Evolutionary conservation across 1,139 yeast species (phyloP).

Genomic region (Candida labiduridarum): DNA sequence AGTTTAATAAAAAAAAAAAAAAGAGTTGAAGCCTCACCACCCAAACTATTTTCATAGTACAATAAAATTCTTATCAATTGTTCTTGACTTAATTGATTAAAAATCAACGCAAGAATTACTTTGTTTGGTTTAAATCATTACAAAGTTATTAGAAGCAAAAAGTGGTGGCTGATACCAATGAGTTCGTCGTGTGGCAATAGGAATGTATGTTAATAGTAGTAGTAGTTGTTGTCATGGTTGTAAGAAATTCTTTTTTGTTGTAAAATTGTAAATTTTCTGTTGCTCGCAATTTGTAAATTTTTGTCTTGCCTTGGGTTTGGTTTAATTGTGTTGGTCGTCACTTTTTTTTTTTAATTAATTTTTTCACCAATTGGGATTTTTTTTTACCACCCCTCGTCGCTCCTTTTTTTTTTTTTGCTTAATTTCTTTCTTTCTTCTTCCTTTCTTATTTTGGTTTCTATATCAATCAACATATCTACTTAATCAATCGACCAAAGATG

Average conservation of each 20-base stretch:
- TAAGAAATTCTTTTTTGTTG: neutral
- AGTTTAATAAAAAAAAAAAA: neutral
- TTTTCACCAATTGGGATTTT: neutral
- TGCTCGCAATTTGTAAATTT: neutral
- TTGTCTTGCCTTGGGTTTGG: neutral
- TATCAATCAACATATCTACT: neutral
- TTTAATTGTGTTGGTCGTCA: neutral
- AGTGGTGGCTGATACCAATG: too few species aligned
- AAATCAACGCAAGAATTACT: neutral
- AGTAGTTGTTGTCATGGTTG: too few species aligned
- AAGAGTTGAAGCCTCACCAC: neutral
- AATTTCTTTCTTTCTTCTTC: neutral
- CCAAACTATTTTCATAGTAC: neutral
- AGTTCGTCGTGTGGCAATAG: too few species aligned
- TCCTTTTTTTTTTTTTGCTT: neutral
- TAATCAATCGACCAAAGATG: conserved; percentile 35
- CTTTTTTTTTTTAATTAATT: neutral
- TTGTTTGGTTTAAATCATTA: neutral
- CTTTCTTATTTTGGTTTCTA: neutral
- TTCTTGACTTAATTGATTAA: neutral
- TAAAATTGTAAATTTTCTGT: neutral
- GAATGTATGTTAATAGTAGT: too few species aligned
- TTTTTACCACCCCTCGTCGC: neutral
- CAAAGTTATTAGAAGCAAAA: neutral
- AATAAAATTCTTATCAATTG: neutral